Base-by-base conservation (phyloP, 2,329 filamentous ascomycete species). In the Coniosporium tulheliwenetii region DNA sequence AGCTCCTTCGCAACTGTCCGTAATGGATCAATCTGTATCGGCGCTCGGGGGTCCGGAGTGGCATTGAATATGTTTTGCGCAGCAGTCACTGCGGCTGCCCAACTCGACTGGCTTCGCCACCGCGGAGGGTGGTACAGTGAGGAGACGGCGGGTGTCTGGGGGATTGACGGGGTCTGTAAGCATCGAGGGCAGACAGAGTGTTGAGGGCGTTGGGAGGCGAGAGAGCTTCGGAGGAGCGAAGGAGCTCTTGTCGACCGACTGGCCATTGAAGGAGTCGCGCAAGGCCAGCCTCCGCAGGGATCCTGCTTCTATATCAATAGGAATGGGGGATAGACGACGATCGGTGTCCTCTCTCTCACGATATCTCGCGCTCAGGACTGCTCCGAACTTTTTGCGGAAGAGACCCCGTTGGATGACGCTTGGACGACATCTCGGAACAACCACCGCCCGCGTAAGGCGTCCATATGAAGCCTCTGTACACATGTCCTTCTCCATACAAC, bases 1-100 rank as follows among this genome's bases (percentile, higher is more conserved):
- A 98, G 85, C 69, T 96, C 89, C 64, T 94, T 93, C 46, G 85
- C 89, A 30, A 96, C 87, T 30, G 85, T 81, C 46, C 84, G 77
- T 54, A 96, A 72, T 30, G 89, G 89, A 59, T 96, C 89, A 53
- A 94, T 75, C 45, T 78, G 75, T 64, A 93, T 76, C 49, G 73
- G 72, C n/a, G 53, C 51, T 38, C 61, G 56, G 45, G 80, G 69
- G 36, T 74, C 75, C 10, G 37, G 37, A 3, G 8, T 15, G 14
- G 12, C 37, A 56, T 79, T 81, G 49, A 86, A 79, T 44, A 86
- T 72, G 58, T 80, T 80, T 49, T 81, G 74, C 36, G 74, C 73
- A 33, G 71, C 70, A 37, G 69, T 68, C 31, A 85, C 79, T 7
- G 82, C 82, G 36, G 84, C 81, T 2, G 78, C 80, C 72, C 81